phyloP scores from a whole-genome alignment of 192 early-diverging fungal species.

The Pilobolus umbonatus region DNA sequence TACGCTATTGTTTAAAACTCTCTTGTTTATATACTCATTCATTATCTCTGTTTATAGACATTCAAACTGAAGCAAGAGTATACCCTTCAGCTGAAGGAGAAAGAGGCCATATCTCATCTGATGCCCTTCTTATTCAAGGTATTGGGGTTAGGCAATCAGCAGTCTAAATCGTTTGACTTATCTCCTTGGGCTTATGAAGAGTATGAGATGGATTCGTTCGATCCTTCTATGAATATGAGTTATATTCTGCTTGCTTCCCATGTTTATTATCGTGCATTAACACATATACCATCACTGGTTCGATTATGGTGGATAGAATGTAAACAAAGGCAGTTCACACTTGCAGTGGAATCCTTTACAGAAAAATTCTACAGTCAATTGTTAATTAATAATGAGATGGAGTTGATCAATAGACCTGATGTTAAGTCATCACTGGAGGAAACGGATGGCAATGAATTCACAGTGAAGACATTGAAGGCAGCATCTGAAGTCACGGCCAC shows the following conservation, averaged over 20 bases:
- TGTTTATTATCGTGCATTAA: slow-evolving; percentile 61
- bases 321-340: slow-evolving; percentile 68
- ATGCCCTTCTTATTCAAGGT: slow-evolving; percentile 60
- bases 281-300: slow-evolving; percentile 63
- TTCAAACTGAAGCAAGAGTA: slow-evolving; percentile 55
- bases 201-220: slow-evolving; percentile 57
- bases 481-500: slow-evolving; percentile 64
- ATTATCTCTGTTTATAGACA: slow-evolving; percentile 43
- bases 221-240: slow-evolving; percentile 42
- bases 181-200: slow-evolving; percentile 61
- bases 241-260: slow-evolving; percentile 69
- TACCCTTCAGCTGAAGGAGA: slow-evolving; percentile 51
- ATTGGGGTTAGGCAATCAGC: slow-evolving; percentile 42
- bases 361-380: slow-evolving; percentile 64
- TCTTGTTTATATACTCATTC: neutral
- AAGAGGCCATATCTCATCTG: slow-evolving; percentile 44
- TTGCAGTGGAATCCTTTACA: slow-evolving; percentile 73
- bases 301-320: slow-evolving; percentile 75
- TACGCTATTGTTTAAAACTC: slow-evolving; percentile 34
- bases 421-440: slow-evolving; percentile 31
- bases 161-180: slow-evolving; percentile 55
- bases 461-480: slow-evolving; percentile 56
- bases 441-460: slow-evolving; percentile 53
- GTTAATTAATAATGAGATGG: slow-evolving; percentile 59
- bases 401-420: slow-evolving; percentile 46